Evolutionary conservation across 208 protist species (phyloP).

Genomic region (Angomonas deanei): DNA sequence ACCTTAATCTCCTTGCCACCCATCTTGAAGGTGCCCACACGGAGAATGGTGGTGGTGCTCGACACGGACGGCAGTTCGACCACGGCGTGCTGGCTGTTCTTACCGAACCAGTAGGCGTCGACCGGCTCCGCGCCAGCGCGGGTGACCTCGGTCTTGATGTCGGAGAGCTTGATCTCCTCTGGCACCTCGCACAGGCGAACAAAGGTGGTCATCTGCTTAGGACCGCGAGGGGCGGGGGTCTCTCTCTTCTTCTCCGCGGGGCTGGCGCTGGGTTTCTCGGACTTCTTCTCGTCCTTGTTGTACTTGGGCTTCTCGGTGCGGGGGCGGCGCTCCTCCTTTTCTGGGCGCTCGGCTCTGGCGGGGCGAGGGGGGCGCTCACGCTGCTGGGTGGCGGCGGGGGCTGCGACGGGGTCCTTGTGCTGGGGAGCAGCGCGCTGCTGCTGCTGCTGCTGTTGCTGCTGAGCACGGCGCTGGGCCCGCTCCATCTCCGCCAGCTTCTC

Average conservation of each 20-base stretch:
- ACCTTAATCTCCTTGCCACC: neutral
- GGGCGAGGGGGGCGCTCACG: neutral
- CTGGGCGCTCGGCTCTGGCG: neutral
- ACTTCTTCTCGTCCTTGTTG: neutral
- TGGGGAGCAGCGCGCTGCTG: slow-evolving; percentile 3
- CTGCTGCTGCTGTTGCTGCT: neutral
- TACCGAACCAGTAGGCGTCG: slow-evolving; percentile 71
- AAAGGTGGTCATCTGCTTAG: slow-evolving; percentile 19
- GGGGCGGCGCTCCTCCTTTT: neutral
- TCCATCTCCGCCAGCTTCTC: slow-evolving; percentile 9
- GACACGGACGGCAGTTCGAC: slow-evolving; percentile 25
- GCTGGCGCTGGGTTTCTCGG: neutral
- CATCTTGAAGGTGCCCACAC: neutral
- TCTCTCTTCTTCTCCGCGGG: neutral
- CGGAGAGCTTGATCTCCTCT: slow-evolving; percentile 50
- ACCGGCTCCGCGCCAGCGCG: slow-evolving; percentile 14
- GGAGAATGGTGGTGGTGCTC: neutral
- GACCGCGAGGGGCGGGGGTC: too few relatives aligned
- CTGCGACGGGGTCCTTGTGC: slow-evolving; percentile 6
- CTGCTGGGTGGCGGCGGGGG: neutral
- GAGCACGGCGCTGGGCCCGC: slow-evolving; percentile 9
- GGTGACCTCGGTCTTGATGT: slow-evolving; percentile 39
- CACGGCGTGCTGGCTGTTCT: slow-evolving; percentile 47
- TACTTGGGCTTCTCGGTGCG: neutral
- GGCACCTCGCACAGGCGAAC: slow-evolving; percentile 55